phyloP scores from a whole-genome alignment of 2,329 filamentous ascomycete genomes.

The Podosphaera aphanis region DNA sequence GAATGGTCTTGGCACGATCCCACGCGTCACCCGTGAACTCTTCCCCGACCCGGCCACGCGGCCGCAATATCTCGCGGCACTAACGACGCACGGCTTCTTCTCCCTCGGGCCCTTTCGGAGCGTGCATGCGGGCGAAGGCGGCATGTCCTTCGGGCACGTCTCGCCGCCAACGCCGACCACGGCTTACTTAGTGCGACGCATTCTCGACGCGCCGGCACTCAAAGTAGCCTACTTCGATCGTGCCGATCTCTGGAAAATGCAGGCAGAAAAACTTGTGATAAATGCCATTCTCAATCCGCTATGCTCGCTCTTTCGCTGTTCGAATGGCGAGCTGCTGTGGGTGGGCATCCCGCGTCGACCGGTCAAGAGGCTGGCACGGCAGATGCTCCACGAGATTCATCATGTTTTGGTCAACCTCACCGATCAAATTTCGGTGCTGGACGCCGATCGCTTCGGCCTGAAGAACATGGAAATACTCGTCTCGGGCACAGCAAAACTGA shows the following conservation, averaged over 20 bases:
- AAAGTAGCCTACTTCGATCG: constrained; percentile 19
- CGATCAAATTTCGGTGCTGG: background rate
- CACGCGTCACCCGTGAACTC: constrained; percentile 31
- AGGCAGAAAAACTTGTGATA: constrained; percentile 67
- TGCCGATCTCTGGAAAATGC: constrained; percentile 29
- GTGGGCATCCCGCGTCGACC: constrained; percentile 21
- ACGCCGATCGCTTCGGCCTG: constrained; percentile 1
- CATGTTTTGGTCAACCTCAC: constrained; percentile 30
- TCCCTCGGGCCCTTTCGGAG: constrained; percentile 27
- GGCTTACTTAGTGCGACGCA: constrained; percentile 12
- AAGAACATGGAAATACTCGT: constrained; percentile 14
- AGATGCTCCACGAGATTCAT: constrained; percentile 51
- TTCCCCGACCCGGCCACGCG: constrained; percentile 32
- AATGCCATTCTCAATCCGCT: constrained; percentile 68
- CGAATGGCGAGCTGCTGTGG: constrained; percentile 51
- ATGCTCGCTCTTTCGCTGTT: constrained; percentile 53
- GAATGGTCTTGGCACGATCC: constrained; percentile 59
- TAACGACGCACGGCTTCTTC: constrained; percentile 32
- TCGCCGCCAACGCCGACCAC: constrained; percentile 5
- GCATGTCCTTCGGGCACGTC: constrained; percentile 22
- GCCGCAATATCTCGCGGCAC: constrained; percentile 51
- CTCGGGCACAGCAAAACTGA: constrained; percentile 23
- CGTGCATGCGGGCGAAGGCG: constrained; percentile 26
- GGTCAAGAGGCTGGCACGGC: constrained; percentile 36
- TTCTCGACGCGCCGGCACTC: constrained; percentile 23